These are phyloP conservation scores for Chernovozyma aurita DNA, from an alignment of 1,139 yeast genomes.

Conservation along the genomic window DNA sequence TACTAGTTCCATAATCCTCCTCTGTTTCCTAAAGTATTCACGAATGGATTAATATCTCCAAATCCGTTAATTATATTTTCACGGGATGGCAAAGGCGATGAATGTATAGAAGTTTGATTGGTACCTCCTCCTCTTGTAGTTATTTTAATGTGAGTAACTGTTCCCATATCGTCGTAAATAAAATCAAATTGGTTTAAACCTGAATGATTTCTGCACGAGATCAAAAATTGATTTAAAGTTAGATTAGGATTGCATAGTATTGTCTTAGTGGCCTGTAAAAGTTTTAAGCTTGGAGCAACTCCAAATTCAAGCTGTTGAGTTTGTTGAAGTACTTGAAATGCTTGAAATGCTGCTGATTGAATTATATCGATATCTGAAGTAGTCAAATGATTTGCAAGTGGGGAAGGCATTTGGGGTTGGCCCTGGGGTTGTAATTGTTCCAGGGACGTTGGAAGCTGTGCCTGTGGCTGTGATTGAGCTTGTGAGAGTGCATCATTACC, in stretches of 20 bases:
- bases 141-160: slow-evolving; percentile 41
- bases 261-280: slow-evolving; percentile 30
- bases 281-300: slow-evolving; percentile 28
- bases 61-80: not conserved
- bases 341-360: slow-evolving; percentile 30
- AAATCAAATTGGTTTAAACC: slow-evolving; percentile 34
- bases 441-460: not conserved
- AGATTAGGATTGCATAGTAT: slow-evolving; percentile 24
- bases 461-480: not conserved
- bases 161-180: slow-evolving; percentile 45
- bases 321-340: slow-evolving; percentile 29
- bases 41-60: slow-evolving; percentile 2
- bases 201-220: slow-evolving; percentile 26
- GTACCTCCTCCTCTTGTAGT: not conserved
- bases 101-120: not conserved
- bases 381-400: not conserved
- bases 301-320: slow-evolving; percentile 38
- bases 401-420: not conserved
- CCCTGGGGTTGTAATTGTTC: too few relatives aligned
- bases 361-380: slow-evolving; percentile 11
- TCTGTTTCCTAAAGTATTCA: slow-evolving; percentile 10
- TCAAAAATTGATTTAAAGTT: slow-evolving; percentile 40
- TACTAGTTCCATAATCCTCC: slow-evolving; percentile 14
- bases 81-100: not conserved
- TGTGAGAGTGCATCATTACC: not conserved